Evolutionary conservation across 108 stramenopile genomes (phyloP).

Genomic region (Nitzschia palea): DNA sequence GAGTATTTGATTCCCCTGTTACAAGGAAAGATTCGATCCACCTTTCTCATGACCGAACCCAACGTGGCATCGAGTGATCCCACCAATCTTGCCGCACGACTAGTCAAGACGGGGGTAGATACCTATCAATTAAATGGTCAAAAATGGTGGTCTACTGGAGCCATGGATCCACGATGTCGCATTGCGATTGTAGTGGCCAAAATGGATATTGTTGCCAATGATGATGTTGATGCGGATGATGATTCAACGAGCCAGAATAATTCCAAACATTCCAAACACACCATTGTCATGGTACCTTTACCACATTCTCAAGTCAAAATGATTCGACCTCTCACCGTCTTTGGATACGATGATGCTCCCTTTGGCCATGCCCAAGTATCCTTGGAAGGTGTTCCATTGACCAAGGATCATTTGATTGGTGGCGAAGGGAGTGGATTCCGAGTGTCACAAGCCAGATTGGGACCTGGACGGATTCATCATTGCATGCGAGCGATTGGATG

Average conservation of each 20-base stretch:
- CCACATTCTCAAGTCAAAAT: slow-evolving; percentile 74
- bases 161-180: slow-evolving; percentile 90
- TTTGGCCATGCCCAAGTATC: slow-evolving; percentile 90
- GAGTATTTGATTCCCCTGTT: slow-evolving; percentile 78
- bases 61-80: slow-evolving; percentile 92
- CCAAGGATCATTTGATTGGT: slow-evolving; percentile 59
- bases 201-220: slow-evolving; percentile 50
- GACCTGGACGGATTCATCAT: slow-evolving; percentile 97
- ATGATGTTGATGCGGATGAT: neutral
- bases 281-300: slow-evolving; percentile 79
- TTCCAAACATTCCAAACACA: slow-evolving; percentile 53
- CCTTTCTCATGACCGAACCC: slow-evolving; percentile 97
- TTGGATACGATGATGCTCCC: slow-evolving; percentile 96
- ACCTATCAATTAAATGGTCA: slow-evolving; percentile 73
- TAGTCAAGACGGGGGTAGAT: slow-evolving; percentile 32
- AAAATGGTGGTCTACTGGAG: slow-evolving; percentile 95
- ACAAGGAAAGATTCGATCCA: slow-evolving; percentile 77
- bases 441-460: slow-evolving; percentile 93
- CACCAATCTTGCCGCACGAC: slow-evolving; percentile 78
- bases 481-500: slow-evolving; percentile 97
- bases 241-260: neutral
- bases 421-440: slow-evolving; percentile 93
- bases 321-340: slow-evolving; percentile 86
- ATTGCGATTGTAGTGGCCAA: slow-evolving; percentile 86
- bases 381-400: slow-evolving; percentile 51